A percentile compares a stretch with the other conserved stretches of the same genome.
Conservation (phyloP, 1,284 basidiomycete genomes). For the Pseudozyma sp. region DNA sequence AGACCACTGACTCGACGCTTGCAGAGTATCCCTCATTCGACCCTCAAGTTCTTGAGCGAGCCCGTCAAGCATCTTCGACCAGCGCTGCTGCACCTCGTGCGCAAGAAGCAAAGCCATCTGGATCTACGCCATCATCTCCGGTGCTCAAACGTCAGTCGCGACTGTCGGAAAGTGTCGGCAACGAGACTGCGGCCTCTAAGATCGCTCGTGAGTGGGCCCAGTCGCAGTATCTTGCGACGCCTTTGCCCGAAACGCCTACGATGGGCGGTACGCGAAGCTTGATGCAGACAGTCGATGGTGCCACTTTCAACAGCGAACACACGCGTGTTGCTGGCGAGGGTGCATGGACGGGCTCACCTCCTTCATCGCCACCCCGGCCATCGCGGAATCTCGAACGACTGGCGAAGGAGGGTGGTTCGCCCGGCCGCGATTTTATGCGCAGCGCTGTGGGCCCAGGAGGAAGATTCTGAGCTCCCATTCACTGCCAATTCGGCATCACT, state of each 20-base stretch:
- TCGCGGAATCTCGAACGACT: slow-evolving; percentile 8
- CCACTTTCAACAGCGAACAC: neutral
- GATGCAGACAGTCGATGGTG: neutral
- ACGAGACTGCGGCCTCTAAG: slow-evolving; percentile 33
- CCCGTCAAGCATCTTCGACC: neutral
- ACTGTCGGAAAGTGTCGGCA: slow-evolving; percentile 3
- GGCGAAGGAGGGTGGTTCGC: neutral
- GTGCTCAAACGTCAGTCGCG: slow-evolving; percentile 20
- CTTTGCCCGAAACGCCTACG: slow-evolving; percentile 18
- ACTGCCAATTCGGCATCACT: neutral
- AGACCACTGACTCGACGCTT: slow-evolving; percentile 15
- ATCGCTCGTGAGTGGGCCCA: slow-evolving; percentile 47
- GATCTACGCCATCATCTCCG: slow-evolving; percentile 3
- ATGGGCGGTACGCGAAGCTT: neutral
- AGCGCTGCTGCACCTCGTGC: slow-evolving; percentile 1
- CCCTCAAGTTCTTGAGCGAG: slow-evolving; percentile 8
- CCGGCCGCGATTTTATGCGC: neutral
- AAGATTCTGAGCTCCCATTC: neutral
- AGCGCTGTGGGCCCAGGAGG: slow-evolving; percentile 2
- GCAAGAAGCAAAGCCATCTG: neutral
- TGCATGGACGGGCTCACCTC: slow-evolving; percentile 7
- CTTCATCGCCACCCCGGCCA: slow-evolving; percentile 13
- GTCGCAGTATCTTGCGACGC: slow-evolving; percentile 25
- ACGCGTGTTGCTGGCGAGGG: neutral
- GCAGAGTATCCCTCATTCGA: slow-evolving; percentile 33